Percentiles rank a stretch among this genome's conserved stretches.
Evolutionary conservation across 2,329 filamentous ascomycete genomes (phyloP).

Genomic region (Diaporthe nobilis): DNA sequence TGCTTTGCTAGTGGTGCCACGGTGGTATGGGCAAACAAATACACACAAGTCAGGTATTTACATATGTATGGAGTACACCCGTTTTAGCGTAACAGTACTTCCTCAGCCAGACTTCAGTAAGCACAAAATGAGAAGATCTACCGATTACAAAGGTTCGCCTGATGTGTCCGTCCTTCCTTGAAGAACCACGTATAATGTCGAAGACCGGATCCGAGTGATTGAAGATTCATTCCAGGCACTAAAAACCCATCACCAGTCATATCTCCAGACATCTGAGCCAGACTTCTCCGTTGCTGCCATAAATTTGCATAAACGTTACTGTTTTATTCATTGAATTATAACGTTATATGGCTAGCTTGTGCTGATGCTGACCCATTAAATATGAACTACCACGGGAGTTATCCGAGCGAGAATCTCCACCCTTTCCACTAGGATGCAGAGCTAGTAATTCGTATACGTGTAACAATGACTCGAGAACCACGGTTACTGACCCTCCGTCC

Average conservation of each 20-base stretch:
- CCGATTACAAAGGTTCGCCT: accelerated
- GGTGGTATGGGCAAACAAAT: background rate
- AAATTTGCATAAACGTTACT: background rate
- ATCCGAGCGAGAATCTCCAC: background rate
- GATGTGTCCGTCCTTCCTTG: accelerated
- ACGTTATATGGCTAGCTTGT: background rate
- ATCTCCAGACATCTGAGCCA: too few relatives aligned
- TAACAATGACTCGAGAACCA: background rate
- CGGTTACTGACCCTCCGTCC: background rate
- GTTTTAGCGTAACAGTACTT: background rate
- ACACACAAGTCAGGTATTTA: background rate
- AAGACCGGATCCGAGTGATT: background rate
- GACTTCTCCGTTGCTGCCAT: background rate
- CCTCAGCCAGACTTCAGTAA: background rate
- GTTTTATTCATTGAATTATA: background rate
- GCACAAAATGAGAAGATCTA: background rate
- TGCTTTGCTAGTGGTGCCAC: background rate
- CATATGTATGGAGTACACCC: background rate
- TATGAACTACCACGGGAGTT: background rate
- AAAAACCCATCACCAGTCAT: too few relatives aligned
- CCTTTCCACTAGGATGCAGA: background rate
- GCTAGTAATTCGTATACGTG: background rate
- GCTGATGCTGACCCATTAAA: background rate
- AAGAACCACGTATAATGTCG: background rate
- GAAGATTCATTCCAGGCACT: background rate